phyloP scores from a whole-genome alignment of 805 yeast genomes.

The Metschnikowia similis region DNA sequence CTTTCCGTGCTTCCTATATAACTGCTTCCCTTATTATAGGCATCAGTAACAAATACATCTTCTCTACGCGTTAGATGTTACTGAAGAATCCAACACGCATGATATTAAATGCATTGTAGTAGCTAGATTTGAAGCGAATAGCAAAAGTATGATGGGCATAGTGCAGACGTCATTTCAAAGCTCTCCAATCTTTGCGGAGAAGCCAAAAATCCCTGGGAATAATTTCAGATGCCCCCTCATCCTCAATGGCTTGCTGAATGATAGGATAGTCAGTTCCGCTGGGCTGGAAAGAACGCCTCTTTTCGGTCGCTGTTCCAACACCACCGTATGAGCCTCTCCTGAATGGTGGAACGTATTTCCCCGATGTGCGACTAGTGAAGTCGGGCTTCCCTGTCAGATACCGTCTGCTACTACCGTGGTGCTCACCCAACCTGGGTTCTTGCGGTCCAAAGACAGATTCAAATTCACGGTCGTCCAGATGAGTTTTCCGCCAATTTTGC shows the following conservation, averaged over 20 bases:
- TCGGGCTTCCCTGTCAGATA: constrained; percentile 5
- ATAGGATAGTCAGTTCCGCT: constrained; percentile 8
- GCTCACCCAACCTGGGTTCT: background rate
- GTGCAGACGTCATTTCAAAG: background rate
- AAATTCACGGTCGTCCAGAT: constrained; percentile 1
- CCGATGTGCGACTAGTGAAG: constrained; percentile 18
- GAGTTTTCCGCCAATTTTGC: background rate
- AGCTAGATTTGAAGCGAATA: background rate
- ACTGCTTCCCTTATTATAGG: no score
- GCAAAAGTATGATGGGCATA: background rate
- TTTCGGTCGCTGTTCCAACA: constrained; percentile 12
- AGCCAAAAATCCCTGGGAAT: constrained; percentile 17
- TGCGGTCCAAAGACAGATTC: background rate
- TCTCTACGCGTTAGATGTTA: no score
- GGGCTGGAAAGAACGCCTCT: constrained; percentile 11
- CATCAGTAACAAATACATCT: no score
- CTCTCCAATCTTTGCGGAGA: constrained; percentile 14
- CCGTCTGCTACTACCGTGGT: constrained; percentile 3
- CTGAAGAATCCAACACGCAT: no score
- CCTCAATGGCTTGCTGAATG: constrained; percentile 10
- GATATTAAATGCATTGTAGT: background rate
- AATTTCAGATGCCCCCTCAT: constrained; percentile 12
- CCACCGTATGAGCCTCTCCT: constrained; percentile 46
- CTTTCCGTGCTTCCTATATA: no score
- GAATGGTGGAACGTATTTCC: constrained; percentile 72